These are phyloP conservation scores for Endocarpon pusillum DNA, from an alignment of 495 filamentous ascomycete species.

Conservation along the genomic window DNA sequence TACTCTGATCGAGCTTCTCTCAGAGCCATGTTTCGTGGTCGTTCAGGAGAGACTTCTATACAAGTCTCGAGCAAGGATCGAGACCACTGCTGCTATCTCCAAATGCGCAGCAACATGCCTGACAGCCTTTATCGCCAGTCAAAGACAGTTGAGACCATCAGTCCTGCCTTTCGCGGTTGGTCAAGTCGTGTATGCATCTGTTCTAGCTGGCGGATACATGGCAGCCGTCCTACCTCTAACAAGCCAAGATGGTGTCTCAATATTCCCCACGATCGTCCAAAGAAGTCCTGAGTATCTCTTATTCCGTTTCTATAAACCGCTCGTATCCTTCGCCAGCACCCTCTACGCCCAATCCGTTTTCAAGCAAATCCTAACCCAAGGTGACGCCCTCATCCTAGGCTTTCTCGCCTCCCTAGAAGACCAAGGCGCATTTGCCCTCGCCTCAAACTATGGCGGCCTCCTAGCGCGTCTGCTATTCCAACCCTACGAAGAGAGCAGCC, in stretches of 20 bases:
- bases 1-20: conserved; percentile 59
- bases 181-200: conserved; percentile 56
- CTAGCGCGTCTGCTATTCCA: conserved; percentile 84
- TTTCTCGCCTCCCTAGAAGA: conserved; percentile 54
- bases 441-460: conserved; percentile 85
- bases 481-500: conserved; percentile 80
- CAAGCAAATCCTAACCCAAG: conserved; percentile 87
- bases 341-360: conserved; percentile 74
- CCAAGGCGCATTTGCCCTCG: conserved; percentile 87
- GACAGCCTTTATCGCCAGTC: conserved; percentile 39
- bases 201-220: conserved; percentile 50
- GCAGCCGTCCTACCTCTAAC: conserved; percentile 28
- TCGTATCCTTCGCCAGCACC: conserved; percentile 51
- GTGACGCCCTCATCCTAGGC: conserved; percentile 75
- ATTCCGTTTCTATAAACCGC: conserved; percentile 45
- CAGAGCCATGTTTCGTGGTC: conserved; percentile 74
- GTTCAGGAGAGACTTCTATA: conserved; percentile 67
- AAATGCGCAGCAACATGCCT: conserved; percentile 58
- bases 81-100: conserved; percentile 58
- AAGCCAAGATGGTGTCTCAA: conserved; percentile 35
- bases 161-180: conserved; percentile 81
- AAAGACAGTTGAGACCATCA: conserved; percentile 34
- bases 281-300: conserved; percentile 31
- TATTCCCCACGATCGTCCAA: conserved; percentile 28
- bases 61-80: conserved; percentile 59